A percentile compares a stretch with the other conserved stretches of the same genome.
Evolutionary conservation across 352 stramenopile genomes (phyloP).

Genomic region (Globisporangium recalcitrans): DNA sequence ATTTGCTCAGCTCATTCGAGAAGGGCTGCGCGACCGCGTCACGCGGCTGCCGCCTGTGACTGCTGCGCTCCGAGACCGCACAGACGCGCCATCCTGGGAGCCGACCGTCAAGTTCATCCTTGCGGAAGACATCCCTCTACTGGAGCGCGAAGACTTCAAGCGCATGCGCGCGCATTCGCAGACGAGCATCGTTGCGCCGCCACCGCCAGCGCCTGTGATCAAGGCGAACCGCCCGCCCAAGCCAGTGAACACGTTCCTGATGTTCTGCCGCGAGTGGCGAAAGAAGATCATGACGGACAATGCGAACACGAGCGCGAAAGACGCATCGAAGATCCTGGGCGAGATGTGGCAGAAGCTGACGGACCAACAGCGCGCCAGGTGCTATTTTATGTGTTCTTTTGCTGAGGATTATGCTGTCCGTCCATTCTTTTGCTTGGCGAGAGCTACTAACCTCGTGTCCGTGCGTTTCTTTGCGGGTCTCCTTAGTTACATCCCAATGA

Average conservation of each 20-base stretch:
- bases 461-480: slow-evolving; percentile 4
- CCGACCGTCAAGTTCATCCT: slow-evolving; percentile 73
- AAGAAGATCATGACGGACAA: slow-evolving; percentile 81
- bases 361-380: slow-evolving; percentile 69
- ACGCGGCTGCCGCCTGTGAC: slow-evolving; percentile 53
- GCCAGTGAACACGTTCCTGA: slow-evolving; percentile 81
- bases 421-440: neutral
- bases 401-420: neutral
- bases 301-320: slow-evolving; percentile 67
- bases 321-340: slow-evolving; percentile 76
- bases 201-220: slow-evolving; percentile 17
- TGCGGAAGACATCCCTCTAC: slow-evolving; percentile 61
- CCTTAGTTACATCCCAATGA: slow-evolving; percentile 62
- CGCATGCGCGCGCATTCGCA: slow-evolving; percentile 66
- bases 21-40: slow-evolving; percentile 56
- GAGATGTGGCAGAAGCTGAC: slow-evolving; percentile 85
- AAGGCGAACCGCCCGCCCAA: slow-evolving; percentile 75
- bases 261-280: slow-evolving; percentile 77
- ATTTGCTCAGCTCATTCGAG: slow-evolving; percentile 49
- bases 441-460: neutral
- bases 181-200: slow-evolving; percentile 30
- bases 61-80: slow-evolving; percentile 51
- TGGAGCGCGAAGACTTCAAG: slow-evolving; percentile 79
- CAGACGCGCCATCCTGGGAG: slow-evolving; percentile 55
- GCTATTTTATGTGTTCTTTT: neutral